These are phyloP conservation scores for Meyerozyma guilliermondii DNA, from an alignment of 1,139 yeast species.

Conservation along the genomic window DNA sequence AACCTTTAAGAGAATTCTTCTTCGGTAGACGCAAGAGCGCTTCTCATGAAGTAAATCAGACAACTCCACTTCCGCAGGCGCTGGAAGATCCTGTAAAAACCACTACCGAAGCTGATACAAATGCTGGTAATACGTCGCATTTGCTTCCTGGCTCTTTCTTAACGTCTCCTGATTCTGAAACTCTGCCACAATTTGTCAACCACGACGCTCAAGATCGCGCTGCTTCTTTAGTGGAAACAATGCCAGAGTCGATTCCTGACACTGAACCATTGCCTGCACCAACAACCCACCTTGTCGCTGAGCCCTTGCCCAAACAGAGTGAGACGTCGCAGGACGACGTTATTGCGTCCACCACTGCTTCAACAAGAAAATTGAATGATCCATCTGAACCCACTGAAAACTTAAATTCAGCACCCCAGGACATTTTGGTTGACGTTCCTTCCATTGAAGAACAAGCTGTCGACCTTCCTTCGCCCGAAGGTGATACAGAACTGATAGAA, in stretches of 20 bases:
- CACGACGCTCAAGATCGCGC: neutral
- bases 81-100: neutral
- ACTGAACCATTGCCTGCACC: neutral
- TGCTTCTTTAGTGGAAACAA: neutral
- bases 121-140: neutral
- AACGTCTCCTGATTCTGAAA: neutral
- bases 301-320: neutral
- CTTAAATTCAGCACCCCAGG: neutral
- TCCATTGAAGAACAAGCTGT: neutral
- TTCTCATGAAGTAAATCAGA: neutral
- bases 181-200: neutral
- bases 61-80: too few species aligned
- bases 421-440: neutral
- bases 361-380: neutral
- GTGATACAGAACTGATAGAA: neutral
- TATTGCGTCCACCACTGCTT: neutral
- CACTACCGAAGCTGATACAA: neutral
- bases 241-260: neutral
- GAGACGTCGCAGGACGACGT: neutral
- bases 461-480: neutral
- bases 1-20: constrained; percentile 3
- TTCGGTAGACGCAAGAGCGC: neutral
- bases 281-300: neutral
- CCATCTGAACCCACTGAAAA: neutral
- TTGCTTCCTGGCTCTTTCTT: neutral